Conservation (phyloP, 345 rosid species). For the Eucalyptus decipiens region DNA sequence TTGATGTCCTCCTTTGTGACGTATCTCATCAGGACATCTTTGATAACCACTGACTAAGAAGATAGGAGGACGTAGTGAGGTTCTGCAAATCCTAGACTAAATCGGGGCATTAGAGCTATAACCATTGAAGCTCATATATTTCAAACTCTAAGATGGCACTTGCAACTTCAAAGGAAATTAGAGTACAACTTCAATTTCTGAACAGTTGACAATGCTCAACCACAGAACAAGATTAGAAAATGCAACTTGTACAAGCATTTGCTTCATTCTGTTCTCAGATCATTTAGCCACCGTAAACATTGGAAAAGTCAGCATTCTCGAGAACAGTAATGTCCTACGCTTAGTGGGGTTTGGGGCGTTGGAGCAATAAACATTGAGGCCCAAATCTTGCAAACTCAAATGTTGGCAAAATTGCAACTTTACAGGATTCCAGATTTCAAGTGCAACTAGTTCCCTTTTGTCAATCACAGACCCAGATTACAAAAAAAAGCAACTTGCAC, state of each 20-base stretch:
- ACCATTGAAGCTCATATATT: neutral
- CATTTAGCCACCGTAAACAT: neutral
- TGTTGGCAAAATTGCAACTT: neutral
- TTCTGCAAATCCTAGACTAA: neutral
- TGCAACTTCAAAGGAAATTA: neutral
- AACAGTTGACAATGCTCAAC: neutral
- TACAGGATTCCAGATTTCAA: neutral
- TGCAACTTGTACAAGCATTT: neutral
- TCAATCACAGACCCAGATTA: neutral
- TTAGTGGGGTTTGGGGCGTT: neutral
- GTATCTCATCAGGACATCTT: neutral
- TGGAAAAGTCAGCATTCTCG: neutral
- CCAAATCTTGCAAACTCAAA: neutral
- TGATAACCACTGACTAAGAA: neutral
- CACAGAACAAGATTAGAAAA: neutral
- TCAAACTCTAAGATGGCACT: neutral
- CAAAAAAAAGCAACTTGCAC: neutral
- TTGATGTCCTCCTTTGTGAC: neutral
- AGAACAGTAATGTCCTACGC: neutral
- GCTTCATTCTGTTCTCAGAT: neutral
- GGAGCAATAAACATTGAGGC: neutral
- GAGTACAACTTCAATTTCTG: neutral
- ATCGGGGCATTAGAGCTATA: neutral
- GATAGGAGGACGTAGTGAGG: neutral
- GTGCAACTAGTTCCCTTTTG: neutral